Evolutionary conservation across 805 yeast genomes (phyloP), one percentile per base, ranked within the genome.

Genomic region (Candida namnaoensis): DNA sequence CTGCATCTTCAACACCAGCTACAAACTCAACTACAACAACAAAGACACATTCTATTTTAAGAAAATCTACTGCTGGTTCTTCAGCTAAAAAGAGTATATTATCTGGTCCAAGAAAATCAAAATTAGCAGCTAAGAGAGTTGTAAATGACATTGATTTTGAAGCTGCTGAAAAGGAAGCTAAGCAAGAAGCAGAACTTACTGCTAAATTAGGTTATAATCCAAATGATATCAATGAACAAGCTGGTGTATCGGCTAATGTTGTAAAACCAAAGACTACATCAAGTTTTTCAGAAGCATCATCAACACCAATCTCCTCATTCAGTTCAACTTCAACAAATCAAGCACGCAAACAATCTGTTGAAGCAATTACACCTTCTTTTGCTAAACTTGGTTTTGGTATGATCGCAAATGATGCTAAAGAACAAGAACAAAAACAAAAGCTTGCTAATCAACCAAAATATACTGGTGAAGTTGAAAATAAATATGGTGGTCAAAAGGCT

Each of bases 361-460:
- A 71, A 43, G 68, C 68, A 42, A 68, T 79, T 30, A 73, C 86
- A 8, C 88, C 82, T 48, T 70, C 78, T 47, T 80, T 86, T 58
- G 93, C 93, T 45, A 82, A 75, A 57, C 69, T 88, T 47, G 96
- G 96, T 1, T 88, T 88, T 55, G 97, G 97, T 51, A 90, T 88
- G 95, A 76, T 79, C 6, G 74, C 69, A 39, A 80, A 84, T 28
- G 71, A 71, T 44, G 80, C 84, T 35, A 62, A 65, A n/a, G 62
- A 65, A 39, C 56, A 71, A 37, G 67, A 71, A 9, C 61, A 68
- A 45, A 53, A 66, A 47, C 63, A 60, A 34, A 64, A 66, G 46
- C 68, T 72, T 36, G 76, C 76, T 27, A 64, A 75, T 34, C 80
- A 76, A 36, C 76, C 74, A 41, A 71, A 72, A 51, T 83, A 83